phyloP scores from a whole-genome alignment of 805 yeast species.

The Saccharomycopsis malanga region DNA sequence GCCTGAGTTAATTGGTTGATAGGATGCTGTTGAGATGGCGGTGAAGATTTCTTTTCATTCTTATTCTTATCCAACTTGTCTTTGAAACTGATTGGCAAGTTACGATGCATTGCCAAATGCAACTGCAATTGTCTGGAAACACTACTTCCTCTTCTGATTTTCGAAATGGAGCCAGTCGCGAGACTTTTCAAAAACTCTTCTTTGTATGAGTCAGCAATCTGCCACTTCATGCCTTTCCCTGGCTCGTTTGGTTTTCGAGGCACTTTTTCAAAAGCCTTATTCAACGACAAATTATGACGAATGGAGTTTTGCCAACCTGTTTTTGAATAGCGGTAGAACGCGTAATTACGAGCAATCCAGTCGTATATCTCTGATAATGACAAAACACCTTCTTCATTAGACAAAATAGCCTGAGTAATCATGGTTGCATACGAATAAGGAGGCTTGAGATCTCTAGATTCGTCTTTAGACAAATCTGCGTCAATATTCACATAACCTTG shows the following conservation, averaged over 20 bases:
- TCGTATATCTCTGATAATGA: slow-evolving; percentile 87
- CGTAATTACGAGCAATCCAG: slow-evolving; percentile 83
- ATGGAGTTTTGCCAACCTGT: slow-evolving; percentile 98
- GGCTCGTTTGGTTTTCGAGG: slow-evolving; percentile 95
- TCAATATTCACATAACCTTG: slow-evolving; percentile 21
- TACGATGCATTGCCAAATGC: slow-evolving; percentile 47
- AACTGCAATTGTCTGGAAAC: slow-evolving; percentile 75
- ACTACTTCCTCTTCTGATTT: slow-evolving; percentile 71
- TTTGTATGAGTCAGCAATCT: slow-evolving; percentile 76
- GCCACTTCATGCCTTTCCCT: slow-evolving; percentile 99
- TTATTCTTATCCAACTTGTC: neutral
- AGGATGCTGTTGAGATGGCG: neutral
- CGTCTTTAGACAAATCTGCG: slow-evolving; percentile 78
- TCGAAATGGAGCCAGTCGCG: slow-evolving; percentile 65
- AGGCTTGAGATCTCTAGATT: slow-evolving; percentile 88
- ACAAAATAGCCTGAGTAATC: slow-evolving; percentile 94
- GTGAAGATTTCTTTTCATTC: neutral
- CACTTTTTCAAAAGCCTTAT: slow-evolving; percentile 96
- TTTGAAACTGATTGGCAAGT: slow-evolving; percentile 30
- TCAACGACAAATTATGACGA: slow-evolving; percentile 79
- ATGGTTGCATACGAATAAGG: slow-evolving; percentile 96
- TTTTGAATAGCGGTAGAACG: slow-evolving; percentile 84
- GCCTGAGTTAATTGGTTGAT: neutral
- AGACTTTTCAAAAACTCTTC: slow-evolving; percentile 79
- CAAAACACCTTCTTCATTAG: slow-evolving; percentile 80